Evolutionary conservation across 805 yeast species (phyloP).

Genomic region (Maudiozyma barnettii): DNA sequence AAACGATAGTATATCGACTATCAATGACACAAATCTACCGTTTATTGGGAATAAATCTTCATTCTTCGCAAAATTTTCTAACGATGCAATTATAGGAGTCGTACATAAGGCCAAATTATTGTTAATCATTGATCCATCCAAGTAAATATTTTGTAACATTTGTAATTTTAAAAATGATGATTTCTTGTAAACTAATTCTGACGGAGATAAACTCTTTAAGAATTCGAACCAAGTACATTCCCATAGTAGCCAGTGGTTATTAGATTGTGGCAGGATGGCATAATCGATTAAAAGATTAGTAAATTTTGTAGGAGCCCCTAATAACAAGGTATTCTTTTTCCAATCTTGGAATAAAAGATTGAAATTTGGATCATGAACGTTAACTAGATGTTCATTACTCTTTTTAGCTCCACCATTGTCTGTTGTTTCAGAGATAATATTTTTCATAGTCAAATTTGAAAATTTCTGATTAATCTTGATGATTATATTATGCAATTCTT

Average conservation of each 20-base stretch:
- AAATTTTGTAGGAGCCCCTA: slow-evolving; percentile 7
- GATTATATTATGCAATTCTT: slow-evolving; percentile 10
- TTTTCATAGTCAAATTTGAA: neutral
- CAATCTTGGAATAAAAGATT: slow-evolving; percentile 4
- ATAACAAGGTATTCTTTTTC: slow-evolving; percentile 5
- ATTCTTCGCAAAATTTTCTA: slow-evolving; percentile 1
- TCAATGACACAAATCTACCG: slow-evolving; percentile 8
- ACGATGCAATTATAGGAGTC: slow-evolving; percentile 9
- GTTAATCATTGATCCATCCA: slow-evolving; percentile 12
- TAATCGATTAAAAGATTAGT: slow-evolving; percentile 6
- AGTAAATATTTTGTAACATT: neutral
- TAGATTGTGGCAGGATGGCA: slow-evolving; percentile 5
- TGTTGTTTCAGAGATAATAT: neutral
- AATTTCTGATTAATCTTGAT: slow-evolving; percentile 8
- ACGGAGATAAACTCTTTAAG: slow-evolving; percentile 7
- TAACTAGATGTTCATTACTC: neutral
- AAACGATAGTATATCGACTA: slow-evolving; percentile 12
- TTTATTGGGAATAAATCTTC: slow-evolving; percentile 4
- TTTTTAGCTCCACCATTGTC: neutral
- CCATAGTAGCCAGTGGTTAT: slow-evolving; percentile 18
- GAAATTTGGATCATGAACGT: neutral
- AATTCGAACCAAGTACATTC: slow-evolving; percentile 23
- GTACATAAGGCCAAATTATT: slow-evolving; percentile 16
- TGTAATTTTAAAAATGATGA: slow-evolving; percentile 3
- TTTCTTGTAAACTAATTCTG: slow-evolving; percentile 6